Evolutionary conservation across 352 stramenopile species (phyloP).

Genomic region (Globisporangium camurandrum): DNA sequence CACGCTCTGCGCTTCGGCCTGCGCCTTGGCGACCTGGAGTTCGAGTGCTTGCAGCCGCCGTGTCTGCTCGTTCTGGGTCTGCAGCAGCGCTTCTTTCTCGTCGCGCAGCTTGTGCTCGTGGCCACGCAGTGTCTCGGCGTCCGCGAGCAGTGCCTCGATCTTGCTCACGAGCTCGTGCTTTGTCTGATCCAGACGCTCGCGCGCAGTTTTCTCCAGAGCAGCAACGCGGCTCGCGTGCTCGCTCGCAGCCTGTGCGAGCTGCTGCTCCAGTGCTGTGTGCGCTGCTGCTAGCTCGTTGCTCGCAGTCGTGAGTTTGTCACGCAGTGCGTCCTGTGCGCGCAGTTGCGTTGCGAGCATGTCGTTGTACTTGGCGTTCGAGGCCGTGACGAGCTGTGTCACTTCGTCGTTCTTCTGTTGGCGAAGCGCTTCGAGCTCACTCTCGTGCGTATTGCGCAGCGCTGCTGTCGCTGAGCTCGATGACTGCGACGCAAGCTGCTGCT

Average conservation of each 20-base stretch:
- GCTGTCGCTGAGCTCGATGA: constrained; percentile 9
- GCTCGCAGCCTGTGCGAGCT: constrained; percentile 9
- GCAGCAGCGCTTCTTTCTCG: constrained; percentile 44
- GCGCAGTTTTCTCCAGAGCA: constrained; percentile 5
- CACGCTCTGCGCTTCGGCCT: constrained; percentile 43
- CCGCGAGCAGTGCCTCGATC: constrained; percentile 49
- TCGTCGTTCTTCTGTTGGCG: constrained; percentile 43
- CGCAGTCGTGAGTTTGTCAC: too few relatives aligned
- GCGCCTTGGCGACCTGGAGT: constrained; percentile 31
- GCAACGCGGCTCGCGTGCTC: constrained; percentile 4
- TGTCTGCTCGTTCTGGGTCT: constrained; percentile 27
- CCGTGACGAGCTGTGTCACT: constrained; percentile 53
- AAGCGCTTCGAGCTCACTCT: constrained; percentile 22
- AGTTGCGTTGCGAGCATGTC: constrained; percentile 69
- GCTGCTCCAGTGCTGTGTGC: constrained; percentile 8
- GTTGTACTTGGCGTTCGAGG: constrained; percentile 65
- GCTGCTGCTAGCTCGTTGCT: constrained; percentile 17
- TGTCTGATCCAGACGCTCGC: constrained; percentile 29
- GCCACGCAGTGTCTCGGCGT: constrained; percentile 35
- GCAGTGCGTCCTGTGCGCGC: constrained; percentile 43
- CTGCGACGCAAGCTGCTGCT: constrained; percentile 13
- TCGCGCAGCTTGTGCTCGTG: constrained; percentile 39
- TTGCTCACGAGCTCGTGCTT: constrained; percentile 52
- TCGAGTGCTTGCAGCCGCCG: constrained; percentile 29
- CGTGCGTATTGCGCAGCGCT: constrained; percentile 9